A percentile compares a stretch with the other conserved stretches of the same genome.
Evolutionary conservation across 331 rosid genomes (phyloP).

Genomic region (Cydonia oblonga): DNA sequence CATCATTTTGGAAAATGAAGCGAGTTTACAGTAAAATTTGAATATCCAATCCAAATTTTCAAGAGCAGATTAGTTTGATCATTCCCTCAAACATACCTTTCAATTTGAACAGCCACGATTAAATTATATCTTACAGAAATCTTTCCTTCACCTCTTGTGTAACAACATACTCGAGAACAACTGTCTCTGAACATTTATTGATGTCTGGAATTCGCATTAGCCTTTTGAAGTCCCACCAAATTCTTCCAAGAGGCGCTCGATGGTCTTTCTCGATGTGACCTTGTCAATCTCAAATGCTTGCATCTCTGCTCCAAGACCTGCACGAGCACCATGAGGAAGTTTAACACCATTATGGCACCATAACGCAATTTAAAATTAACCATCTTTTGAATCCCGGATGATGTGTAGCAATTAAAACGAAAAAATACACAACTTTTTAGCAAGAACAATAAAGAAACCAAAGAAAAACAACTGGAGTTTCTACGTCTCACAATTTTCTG

Average conservation of each 20-base stretch:
- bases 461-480: neutral
- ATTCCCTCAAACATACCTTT: neutral
- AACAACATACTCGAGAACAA: neutral
- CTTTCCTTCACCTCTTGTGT: neutral
- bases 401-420: neutral
- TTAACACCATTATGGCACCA: neutral
- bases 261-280: constrained; percentile 59
- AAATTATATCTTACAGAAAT: neutral
- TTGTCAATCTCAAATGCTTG: constrained; percentile 58
- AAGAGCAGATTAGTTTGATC: no score
- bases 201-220: neutral
- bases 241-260: constrained; percentile 52
- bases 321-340: constrained; percentile 5
- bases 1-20: neutral
- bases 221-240: constrained; percentile 42
- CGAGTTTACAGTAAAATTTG: neutral
- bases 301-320: constrained; percentile 54
- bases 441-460: neutral
- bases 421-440: neutral
- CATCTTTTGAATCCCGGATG: neutral
- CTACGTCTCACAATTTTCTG: neutral
- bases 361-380: neutral
- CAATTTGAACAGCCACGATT: neutral
- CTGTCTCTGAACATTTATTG: neutral
- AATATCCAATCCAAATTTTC: no score